Evolutionary conservation across 345 rosid genomes (phyloP).

Genomic region (Pelargonium nanum): DNA sequence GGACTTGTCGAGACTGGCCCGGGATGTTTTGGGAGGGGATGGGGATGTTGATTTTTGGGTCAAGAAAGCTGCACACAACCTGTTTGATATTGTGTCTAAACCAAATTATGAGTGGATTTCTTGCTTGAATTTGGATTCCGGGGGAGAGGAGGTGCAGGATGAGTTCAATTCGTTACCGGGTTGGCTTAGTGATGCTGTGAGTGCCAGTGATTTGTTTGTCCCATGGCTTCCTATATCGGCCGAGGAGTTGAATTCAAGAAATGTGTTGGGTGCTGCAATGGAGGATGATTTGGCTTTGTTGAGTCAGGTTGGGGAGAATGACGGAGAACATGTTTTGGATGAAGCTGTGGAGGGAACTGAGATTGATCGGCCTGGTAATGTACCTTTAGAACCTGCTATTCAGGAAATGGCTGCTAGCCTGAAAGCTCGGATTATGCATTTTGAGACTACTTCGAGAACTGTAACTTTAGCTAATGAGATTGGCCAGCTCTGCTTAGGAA

Average conservation of each 20-base stretch:
- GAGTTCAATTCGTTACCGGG: constrained; percentile 45
- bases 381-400: constrained; percentile 26
- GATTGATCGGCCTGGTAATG: constrained; percentile 16
- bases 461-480: constrained; percentile 38
- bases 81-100: constrained; percentile 50
- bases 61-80: constrained; percentile 45
- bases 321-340: constrained; percentile 12
- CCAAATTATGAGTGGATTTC: constrained; percentile 28
- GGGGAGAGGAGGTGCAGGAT: constrained; percentile 17
- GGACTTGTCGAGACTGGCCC: constrained; percentile 42
- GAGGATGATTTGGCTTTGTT: constrained; percentile 16
- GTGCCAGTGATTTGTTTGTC: constrained; percentile 20
- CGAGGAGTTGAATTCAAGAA: constrained; percentile 23
- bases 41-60: constrained; percentile 51
- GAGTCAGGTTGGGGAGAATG: constrained; percentile 26
- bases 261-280: constrained; percentile 13
- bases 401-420: constrained; percentile 25
- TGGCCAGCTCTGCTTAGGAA: constrained; percentile 34
- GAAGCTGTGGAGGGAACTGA: constrained; percentile 22
- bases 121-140: constrained; percentile 32
- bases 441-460: constrained; percentile 36
- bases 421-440: constrained; percentile 27
- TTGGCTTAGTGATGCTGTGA: constrained; percentile 36
- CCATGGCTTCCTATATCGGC: constrained; percentile 58
- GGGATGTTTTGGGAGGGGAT: constrained; percentile 25